These are phyloP conservation scores for Phascolomyces articulosus DNA, from an alignment of 371 early-diverging fungal species.

Conservation along the genomic window DNA sequence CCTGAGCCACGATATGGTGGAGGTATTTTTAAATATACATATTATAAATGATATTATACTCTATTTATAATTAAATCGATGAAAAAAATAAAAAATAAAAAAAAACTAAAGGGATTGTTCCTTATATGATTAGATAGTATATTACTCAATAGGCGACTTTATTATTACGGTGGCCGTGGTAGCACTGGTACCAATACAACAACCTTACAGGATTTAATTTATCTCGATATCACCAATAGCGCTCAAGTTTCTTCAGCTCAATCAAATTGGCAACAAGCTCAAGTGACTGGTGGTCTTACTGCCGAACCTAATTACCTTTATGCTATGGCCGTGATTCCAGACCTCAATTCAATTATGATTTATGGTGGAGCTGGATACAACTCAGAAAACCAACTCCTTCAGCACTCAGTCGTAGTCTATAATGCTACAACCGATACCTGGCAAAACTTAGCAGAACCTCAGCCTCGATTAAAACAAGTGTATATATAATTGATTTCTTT, in stretches of 20 bases:
- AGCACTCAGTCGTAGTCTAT: neutral
- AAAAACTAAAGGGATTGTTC: no score
- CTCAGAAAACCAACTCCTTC: neutral
- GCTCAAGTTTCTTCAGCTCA: neutral
- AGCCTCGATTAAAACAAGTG: neutral
- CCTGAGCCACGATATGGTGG: neutral
- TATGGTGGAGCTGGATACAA: neutral
- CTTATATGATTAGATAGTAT: neutral
- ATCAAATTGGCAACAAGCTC: neutral
- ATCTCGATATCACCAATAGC: neutral
- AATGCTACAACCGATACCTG: neutral
- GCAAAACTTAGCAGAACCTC: neutral
- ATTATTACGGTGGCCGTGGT: neutral
- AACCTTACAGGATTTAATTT: neutral
- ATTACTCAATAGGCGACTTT: neutral
- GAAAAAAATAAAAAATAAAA: no score
- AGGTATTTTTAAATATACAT: neutral
- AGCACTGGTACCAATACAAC: neutral
- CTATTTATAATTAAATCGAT: no score
- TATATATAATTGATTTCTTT: neutral
- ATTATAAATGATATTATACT: no score
- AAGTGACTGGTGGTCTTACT: neutral
- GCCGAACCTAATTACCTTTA: neutral
- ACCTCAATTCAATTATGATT: neutral
- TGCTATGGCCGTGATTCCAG: neutral